A percentile compares a stretch with the other conserved stretches of the same genome.
Evolutionary conservation across 257 asterid species (phyloP).

Genomic region (Salvia hispanica): DNA sequence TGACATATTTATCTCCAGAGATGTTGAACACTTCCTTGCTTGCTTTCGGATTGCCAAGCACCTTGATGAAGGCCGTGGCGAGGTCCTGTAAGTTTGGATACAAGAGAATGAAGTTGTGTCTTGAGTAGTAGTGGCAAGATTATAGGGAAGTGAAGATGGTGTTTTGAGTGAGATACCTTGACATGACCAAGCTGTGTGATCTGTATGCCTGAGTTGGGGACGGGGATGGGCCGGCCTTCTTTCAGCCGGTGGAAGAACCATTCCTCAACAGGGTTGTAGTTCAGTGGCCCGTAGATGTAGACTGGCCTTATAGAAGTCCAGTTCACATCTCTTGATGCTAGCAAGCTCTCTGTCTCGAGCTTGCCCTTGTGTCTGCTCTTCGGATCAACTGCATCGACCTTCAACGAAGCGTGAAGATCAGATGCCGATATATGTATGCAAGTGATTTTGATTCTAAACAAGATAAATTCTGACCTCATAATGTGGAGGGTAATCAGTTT

Average conservation of each 20-base stretch:
- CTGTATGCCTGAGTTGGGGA: slow-evolving; percentile 90
- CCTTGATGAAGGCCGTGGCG: slow-evolving; percentile 76
- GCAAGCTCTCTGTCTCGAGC: slow-evolving; percentile 91
- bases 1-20: slow-evolving; percentile 88
- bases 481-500: slow-evolving; percentile 30
- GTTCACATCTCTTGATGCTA: slow-evolving; percentile 67
- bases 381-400: slow-evolving; percentile 94
- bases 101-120: not conserved
- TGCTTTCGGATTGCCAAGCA: slow-evolving; percentile 93
- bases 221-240: slow-evolving; percentile 94
- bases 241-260: slow-evolving; percentile 99
- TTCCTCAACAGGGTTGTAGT: slow-evolving; percentile 97
- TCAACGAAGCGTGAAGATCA: slow-evolving; percentile 15
- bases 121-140: too few relatives aligned
- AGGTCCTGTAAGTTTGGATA: slow-evolving; percentile 63
- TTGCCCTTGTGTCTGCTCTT: slow-evolving; percentile 99
- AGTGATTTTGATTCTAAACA: too few relatives aligned
- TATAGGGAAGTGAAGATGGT: too few relatives aligned
- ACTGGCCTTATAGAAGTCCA: slow-evolving; percentile 96
- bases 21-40: slow-evolving; percentile 89
- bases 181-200: slow-evolving; percentile 97
- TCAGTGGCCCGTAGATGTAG: slow-evolving; percentile 90
- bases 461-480: slow-evolving; percentile 22
- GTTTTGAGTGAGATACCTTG: slow-evolving; percentile 37
- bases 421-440: not conserved